phyloP scores from a whole-genome alignment of 345 rosid species.

The Pistacia atlantica region DNA sequence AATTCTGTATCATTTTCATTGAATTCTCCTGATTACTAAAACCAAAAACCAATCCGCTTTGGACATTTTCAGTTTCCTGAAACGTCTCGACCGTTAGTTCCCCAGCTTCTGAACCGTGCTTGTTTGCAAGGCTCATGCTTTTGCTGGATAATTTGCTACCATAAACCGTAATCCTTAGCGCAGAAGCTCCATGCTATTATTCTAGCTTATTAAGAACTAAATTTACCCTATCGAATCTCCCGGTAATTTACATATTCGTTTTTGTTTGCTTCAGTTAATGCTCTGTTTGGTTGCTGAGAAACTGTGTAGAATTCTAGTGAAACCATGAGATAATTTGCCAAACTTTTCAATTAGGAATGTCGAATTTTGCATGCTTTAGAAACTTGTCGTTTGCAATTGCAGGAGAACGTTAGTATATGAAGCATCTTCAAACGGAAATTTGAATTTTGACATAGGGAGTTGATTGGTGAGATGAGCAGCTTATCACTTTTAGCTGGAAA shows the following conservation, averaged over 20 bases:
- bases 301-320: not conserved
- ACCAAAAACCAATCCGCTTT: not conserved
- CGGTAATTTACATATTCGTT: slow-evolving; percentile 5
- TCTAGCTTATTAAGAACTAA: not conserved
- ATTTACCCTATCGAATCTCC: not conserved
- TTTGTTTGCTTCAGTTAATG: not conserved
- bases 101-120: not conserved
- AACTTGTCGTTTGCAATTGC: not conserved
- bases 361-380: not conserved
- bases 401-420: slow-evolving; percentile 12
- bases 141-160: not conserved
- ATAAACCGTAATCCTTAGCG: not conserved
- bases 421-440: not conserved
- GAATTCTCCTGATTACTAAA: not conserved
- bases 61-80: not conserved
- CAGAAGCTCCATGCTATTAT: not conserved
- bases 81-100: slow-evolving; percentile 16
- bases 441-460: slow-evolving; percentile 3
- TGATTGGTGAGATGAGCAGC: slow-evolving; percentile 22
- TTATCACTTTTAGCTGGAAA: slow-evolving; percentile 32
- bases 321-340: not conserved
- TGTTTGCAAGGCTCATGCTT: slow-evolving; percentile 3
- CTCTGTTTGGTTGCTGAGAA: slow-evolving; percentile 10
- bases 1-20: not conserved
- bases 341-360: not conserved